A percentile compares a stretch with the other conserved stretches of the same genome.
Conservation (phyloP, 108 stramenopile genomes). For the Mayamaea pseudoterrestris region DNA sequence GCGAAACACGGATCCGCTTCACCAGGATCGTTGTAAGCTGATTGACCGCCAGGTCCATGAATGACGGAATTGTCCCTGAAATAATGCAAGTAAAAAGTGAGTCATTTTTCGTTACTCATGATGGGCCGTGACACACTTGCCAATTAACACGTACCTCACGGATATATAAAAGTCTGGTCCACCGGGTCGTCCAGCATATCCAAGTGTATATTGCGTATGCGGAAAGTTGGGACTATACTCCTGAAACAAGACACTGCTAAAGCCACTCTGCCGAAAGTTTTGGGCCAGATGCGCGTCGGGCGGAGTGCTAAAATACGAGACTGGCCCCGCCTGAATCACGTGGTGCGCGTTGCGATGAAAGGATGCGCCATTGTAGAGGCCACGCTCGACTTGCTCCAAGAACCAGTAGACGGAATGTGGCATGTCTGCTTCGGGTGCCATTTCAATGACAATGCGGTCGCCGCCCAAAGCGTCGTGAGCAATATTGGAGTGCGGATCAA, state of each 20-base stretch:
- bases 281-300: conserved; percentile 8
- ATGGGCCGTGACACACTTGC: no score
- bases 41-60: conserved; percentile 89
- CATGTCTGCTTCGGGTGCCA: conserved; percentile 62
- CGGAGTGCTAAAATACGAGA: conserved; percentile 23
- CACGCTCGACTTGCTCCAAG: conserved; percentile 62
- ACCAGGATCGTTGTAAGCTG: conserved; percentile 39
- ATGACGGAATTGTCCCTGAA: conserved; percentile 60
- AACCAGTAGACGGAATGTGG: conserved; percentile 74
- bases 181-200: conserved; percentile 82
- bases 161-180: conserved; percentile 90
- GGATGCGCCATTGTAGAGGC: conserved; percentile 51
- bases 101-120: no score
- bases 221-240: conserved; percentile 70
- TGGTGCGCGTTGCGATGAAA: conserved; percentile 72
- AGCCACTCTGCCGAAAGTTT: conserved; percentile 30
- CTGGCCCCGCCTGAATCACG: conserved; percentile 66
- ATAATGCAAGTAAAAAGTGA: no score
- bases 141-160: no score
- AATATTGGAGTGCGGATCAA: conserved; percentile 19
- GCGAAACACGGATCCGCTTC: conserved; percentile 95
- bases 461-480: conserved; percentile 8
- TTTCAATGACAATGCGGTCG: conserved; percentile 41
- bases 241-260: conserved; percentile 42
- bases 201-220: conserved; percentile 66